A percentile compares a stretch with the other conserved stretches of the same genome.
Evolutionary conservation across 2,329 filamentous ascomycete species (phyloP).

Genomic region (Neonectria sp.): DNA sequence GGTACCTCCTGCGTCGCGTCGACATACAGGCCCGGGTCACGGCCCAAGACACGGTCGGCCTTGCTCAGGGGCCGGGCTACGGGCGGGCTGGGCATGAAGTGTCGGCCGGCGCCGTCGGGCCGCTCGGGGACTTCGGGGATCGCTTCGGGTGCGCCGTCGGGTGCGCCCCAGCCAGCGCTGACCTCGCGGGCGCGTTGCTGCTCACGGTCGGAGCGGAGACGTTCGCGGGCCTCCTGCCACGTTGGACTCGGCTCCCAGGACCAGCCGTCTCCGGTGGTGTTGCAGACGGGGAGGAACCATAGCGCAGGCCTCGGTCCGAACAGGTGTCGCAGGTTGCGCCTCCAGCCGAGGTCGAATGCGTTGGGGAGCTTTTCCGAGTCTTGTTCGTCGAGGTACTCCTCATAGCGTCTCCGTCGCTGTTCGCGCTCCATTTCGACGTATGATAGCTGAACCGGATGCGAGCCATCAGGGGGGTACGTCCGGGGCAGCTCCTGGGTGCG

Average conservation of each 20-base stretch:
- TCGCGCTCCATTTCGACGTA: slow-evolving; percentile 71
- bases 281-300: slow-evolving; percentile 87
- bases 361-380: slow-evolving; percentile 91
- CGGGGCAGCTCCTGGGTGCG: slow-evolving; percentile 48
- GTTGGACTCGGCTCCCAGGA: slow-evolving; percentile 87
- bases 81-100: slow-evolving; percentile 46
- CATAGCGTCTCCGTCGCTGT: slow-evolving; percentile 69
- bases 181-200: slow-evolving; percentile 75
- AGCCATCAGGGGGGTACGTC: slow-evolving; percentile 49
- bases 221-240: slow-evolving; percentile 82
- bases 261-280: slow-evolving; percentile 94
- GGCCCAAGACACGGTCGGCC: slow-evolving; percentile 71
- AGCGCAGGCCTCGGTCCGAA: slow-evolving; percentile 81
- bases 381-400: slow-evolving; percentile 88
- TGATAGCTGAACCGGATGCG: slow-evolving; percentile 61
- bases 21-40: slow-evolving; percentile 69
- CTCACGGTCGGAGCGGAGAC: slow-evolving; percentile 70
- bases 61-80: slow-evolving; percentile 62
- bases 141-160: slow-evolving; percentile 40
- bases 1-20: slow-evolving; percentile 63
- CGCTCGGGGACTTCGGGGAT: slow-evolving; percentile 45
- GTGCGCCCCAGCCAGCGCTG: slow-evolving; percentile 76
- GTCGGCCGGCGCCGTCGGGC: slow-evolving; percentile 52
- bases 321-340: slow-evolving; percentile 83
- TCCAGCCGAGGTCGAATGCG: slow-evolving; percentile 92